Percentiles rank a stretch among this genome's conserved stretches.
These are phyloP conservation scores for Trichoderma sp. DNA, from an alignment of 2,329 filamentous ascomycete species.

Conservation along the genomic window DNA sequence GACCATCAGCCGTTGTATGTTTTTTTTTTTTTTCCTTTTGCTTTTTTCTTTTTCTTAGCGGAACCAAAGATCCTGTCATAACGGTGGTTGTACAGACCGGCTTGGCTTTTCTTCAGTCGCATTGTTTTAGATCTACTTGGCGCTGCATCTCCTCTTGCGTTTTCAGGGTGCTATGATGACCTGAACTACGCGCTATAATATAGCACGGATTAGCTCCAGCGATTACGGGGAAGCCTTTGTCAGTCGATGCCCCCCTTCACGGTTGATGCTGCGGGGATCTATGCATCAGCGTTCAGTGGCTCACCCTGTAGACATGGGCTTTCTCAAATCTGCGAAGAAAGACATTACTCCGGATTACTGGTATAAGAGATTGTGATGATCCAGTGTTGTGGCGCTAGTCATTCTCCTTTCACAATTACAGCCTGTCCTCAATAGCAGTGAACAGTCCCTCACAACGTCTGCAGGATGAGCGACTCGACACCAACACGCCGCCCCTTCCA, in stretches of 20 bases:
- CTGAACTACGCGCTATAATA: not conserved
- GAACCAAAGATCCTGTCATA: not conserved
- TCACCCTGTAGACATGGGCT: not conserved
- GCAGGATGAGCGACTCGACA: not conserved
- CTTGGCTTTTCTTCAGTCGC: not conserved
- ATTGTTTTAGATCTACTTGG: not conserved
- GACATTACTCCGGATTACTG: not conserved
- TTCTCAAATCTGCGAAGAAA: not conserved
- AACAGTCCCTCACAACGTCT: not conserved
- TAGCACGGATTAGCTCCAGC: not conserved
- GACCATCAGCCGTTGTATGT: no score
- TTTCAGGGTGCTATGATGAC: not conserved
- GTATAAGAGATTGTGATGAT: not conserved
- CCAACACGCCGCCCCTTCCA: slow-evolving; percentile 3
- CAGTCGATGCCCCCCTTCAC: not conserved
- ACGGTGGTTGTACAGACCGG: not conserved
- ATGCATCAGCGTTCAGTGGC: not conserved
- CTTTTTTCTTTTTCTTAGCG: not conserved
- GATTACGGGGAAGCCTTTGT: not conserved
- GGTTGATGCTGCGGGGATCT: not conserved
- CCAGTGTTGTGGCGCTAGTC: not conserved
- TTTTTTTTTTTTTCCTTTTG: no score
- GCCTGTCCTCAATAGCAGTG: not conserved
- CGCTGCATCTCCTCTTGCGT: not conserved
- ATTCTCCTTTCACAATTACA: not conserved